These are phyloP conservation scores for Quercus parvula DNA, from an alignment of 306 rosid species.

Conservation along the genomic window DNA sequence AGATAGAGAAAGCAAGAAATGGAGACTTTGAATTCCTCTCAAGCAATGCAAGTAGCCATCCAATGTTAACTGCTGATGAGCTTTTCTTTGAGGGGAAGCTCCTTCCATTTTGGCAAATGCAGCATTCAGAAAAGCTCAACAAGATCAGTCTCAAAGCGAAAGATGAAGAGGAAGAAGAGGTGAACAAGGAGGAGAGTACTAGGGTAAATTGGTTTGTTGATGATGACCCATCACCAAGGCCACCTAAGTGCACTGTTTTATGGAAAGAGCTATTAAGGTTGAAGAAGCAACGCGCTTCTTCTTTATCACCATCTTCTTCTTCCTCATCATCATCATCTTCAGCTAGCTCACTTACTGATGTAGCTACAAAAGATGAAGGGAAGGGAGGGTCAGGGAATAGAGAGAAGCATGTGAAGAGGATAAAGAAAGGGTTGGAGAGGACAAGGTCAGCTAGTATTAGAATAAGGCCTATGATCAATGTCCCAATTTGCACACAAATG, in stretches of 20 bases:
- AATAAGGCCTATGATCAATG: conserved; percentile 92
- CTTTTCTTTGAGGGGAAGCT: conserved; percentile 97
- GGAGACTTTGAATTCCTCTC: conserved; percentile 91
- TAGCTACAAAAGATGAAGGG: conserved; percentile 52
- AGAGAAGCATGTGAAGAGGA: conserved; percentile 64
- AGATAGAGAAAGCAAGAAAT: conserved; percentile 43
- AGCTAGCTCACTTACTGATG: conserved; percentile 66
- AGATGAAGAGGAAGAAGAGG: conserved; percentile 32
- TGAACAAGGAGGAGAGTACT: conserved; percentile 37
- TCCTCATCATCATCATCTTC: conserved; percentile 87
- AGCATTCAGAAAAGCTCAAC: conserved; percentile 76
- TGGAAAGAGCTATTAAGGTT: conserved; percentile 96
- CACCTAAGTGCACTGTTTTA: conserved; percentile 93
- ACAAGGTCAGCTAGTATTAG: conserved; percentile 89
- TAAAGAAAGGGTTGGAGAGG: conserved; percentile 84
- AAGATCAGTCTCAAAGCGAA: conserved; percentile 60
- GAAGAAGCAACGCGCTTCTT: conserved; percentile 90
- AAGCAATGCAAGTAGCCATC: conserved; percentile 42
- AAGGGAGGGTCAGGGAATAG: conserved; percentile 47
- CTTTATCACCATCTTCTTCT: conserved; percentile 80
- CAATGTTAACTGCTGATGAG: conserved; percentile 84
- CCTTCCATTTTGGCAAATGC: conserved; percentile 86
- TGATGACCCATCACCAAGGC: conserved; percentile 98
- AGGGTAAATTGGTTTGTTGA: conserved; percentile 91
- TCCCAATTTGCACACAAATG: conserved; percentile 86